Conservation (phyloP, 2,329 filamentous ascomycete genomes). For the Beauveria pseudobassiana region DNA sequence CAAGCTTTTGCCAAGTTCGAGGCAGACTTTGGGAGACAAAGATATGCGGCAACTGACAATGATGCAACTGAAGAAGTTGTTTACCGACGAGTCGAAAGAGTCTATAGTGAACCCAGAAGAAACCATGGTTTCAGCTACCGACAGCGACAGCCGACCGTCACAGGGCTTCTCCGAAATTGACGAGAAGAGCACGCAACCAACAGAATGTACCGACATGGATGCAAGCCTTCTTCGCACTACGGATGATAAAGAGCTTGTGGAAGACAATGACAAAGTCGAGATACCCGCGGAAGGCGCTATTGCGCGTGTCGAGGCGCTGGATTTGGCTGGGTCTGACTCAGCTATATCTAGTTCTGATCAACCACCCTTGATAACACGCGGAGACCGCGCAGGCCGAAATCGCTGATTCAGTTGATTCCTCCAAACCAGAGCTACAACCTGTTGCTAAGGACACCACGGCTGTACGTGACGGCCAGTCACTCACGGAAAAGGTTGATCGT, state of each 20-base stretch:
- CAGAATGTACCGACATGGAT: slow-evolving; percentile 28
- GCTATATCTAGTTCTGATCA: slow-evolving; percentile 16
- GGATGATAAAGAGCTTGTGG: slow-evolving; percentile 22
- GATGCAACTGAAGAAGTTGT: slow-evolving; percentile 89
- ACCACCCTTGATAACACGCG: slow-evolving; percentile 4
- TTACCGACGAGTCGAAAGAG: slow-evolving; percentile 79
- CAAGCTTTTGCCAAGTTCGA: slow-evolving; percentile 85
- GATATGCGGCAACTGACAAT: slow-evolving; percentile 90
- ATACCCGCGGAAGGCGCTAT: slow-evolving; percentile 28
- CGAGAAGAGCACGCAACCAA: slow-evolving; percentile 38
- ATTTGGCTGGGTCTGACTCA: slow-evolving; percentile 35
- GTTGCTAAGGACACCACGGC: slow-evolving; percentile 4
- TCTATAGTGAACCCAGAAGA: slow-evolving; percentile 65
- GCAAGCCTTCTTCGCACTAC: slow-evolving; percentile 17
- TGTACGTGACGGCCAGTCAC: slow-evolving; percentile 18
- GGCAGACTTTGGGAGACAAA: slow-evolving; percentile 90
- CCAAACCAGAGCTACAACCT: not conserved
- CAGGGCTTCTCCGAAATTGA: slow-evolving; percentile 40
- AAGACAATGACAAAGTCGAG: slow-evolving; percentile 20
- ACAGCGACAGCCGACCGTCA: slow-evolving; percentile 39
- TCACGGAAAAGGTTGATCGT: slow-evolving; percentile 43
- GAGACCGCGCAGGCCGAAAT: slow-evolving; percentile 5
- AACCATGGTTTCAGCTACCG: slow-evolving; percentile 39
- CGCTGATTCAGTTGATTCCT: slow-evolving; percentile 6
- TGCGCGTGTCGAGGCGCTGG: slow-evolving; percentile 42